Percentiles rank a stretch among this genome's conserved stretches.
Evolutionary conservation across 208 protist genomes (phyloP).

Genomic region (Crithidia sp.): DNA sequence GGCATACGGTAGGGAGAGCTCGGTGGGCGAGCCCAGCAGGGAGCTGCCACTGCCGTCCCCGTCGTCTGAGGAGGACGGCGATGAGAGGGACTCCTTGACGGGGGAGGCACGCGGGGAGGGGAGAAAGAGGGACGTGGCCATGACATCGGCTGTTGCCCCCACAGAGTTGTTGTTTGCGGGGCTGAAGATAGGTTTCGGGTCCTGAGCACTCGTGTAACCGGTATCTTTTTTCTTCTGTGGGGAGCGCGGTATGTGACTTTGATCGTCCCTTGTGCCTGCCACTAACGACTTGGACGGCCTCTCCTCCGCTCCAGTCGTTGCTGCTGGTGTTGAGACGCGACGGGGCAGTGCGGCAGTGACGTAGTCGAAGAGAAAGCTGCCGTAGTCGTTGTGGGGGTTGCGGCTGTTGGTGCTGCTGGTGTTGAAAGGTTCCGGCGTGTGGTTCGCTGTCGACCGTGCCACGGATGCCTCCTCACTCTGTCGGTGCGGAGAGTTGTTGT

Average conservation of each 20-base stretch:
- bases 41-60: background rate
- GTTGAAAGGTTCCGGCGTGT: no score
- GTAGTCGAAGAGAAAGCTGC: constrained; percentile 8
- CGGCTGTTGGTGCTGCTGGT: background rate
- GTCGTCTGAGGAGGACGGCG: no score
- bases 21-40: constrained; percentile 3
- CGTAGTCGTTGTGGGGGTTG: background rate
- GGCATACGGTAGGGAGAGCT: constrained; percentile 7
- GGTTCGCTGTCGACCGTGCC: no score
- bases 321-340: background rate
- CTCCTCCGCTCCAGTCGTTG: background rate
- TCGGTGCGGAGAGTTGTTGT: background rate
- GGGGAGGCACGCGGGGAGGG: background rate
- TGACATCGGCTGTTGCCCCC: background rate
- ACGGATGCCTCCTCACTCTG: no score
- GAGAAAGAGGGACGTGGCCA: background rate
- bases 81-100: background rate
- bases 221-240: background rate
- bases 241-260: background rate
- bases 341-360: background rate
- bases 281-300: background rate
- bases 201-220: background rate
- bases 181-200: no score
- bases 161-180: no score
- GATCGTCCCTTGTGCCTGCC: background rate